Base-by-base conservation (phyloP, 2,329 filamentous ascomycete species). In the Juglanconis oblonga region DNA sequence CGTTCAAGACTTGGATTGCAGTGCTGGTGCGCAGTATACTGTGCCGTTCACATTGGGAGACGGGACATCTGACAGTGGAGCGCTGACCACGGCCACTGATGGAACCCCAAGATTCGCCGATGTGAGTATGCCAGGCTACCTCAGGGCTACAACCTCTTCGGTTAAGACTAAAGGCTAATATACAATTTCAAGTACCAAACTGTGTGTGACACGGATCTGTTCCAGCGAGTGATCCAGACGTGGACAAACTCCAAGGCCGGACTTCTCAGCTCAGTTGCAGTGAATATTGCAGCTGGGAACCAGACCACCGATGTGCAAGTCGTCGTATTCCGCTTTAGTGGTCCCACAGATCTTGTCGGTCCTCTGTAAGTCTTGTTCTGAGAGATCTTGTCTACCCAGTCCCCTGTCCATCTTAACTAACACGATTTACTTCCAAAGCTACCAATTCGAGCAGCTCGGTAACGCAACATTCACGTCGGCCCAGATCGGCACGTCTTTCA, bases 221-320 rank as follows among this genome's bases (percentile, higher is more conserved):
- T 52, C 48, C 53, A 57, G 33, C 36, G 40, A 3, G 58, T 60
- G 3, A 57, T 57, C 17, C 53, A 60, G 40, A 57, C 58, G 9
- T 60, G 53, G 58, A 60, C 53, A 6, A 60, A 57, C 24, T 60
- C 58, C 33, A 57, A 57, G 53, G n/a, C 54, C 4, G 58, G 58
- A 3, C 13, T 32, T 5, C 17, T 60, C 9, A 52, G 8, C 24
- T 57, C 58, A 17, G 48, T 56, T 7, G 48, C 53, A 4, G 58
- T 60, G 31, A 60, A 57, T 2, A 24, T 60, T 6, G 58, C 58
- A 13, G 53, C 58, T n/a, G 53, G 53, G 4, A 51, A 51, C 10
- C 58, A 60, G 14, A 9, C 40, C 0, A 40, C 11, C 1, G 49
- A 33, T 17, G 17, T 60, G 13, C 5, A 57, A 24, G 24, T 60